Evolutionary conservation across 2,329 filamentous ascomycete species (phyloP).

Genomic region (Penicillium sp.): DNA sequence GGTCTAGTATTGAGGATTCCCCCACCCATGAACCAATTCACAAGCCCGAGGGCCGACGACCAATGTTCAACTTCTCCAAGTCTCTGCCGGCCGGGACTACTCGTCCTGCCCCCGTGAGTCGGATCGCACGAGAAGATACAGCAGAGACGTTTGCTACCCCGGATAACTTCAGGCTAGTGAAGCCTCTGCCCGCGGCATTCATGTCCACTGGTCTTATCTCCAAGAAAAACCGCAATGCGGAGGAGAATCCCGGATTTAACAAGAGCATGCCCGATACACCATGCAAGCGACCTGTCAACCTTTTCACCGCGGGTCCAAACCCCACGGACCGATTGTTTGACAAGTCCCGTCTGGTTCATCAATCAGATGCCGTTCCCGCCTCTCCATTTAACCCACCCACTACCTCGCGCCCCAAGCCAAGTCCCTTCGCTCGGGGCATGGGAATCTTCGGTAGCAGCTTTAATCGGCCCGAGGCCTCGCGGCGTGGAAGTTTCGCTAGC

Average conservation of each 20-base stretch:
- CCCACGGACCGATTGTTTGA: constrained; percentile 58
- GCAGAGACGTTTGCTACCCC: constrained; percentile 68
- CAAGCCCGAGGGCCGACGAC: constrained; percentile 53
- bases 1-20: constrained; percentile 74
- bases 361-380: constrained; percentile 74
- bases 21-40: constrained; percentile 61
- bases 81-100: constrained; percentile 68
- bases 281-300: constrained; percentile 77
- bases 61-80: constrained; percentile 63
- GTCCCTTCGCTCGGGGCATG: constrained; percentile 64
- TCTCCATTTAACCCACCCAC: constrained; percentile 72
- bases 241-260: constrained; percentile 57
- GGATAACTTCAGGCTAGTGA: constrained; percentile 70
- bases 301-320: constrained; percentile 63
- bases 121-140: constrained; percentile 50
- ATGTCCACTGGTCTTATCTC: constrained; percentile 93
- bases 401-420: constrained; percentile 59
- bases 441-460: constrained; percentile 61
- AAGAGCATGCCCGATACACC: constrained; percentile 89
- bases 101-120: constrained; percentile 45
- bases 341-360: constrained; percentile 62
- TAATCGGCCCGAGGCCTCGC: constrained; percentile 48
- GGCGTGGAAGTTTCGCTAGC: constrained; percentile 72
- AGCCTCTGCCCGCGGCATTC: constrained; percentile 77
- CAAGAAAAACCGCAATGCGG: constrained; percentile 83